phyloP scores from a whole-genome alignment of 2,329 filamentous ascomycete genomes.

The Dothideomycetes sp. region DNA sequence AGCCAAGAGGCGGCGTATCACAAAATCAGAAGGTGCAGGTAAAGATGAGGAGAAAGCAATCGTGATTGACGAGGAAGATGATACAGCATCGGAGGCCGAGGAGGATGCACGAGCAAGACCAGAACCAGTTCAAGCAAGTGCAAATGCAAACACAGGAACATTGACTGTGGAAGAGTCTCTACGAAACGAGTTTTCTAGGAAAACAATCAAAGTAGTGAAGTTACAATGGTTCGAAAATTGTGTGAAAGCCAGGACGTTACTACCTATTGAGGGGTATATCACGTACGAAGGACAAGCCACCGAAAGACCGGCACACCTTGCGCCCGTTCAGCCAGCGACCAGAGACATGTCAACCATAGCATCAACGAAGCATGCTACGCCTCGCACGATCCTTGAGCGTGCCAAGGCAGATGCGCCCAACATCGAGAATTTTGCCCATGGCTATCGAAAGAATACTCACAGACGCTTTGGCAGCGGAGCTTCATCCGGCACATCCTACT shows the following conservation, averaged over 20 bases:
- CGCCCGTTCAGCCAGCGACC: background rate
- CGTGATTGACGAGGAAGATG: conserved; percentile 17
- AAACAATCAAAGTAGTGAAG: conserved; percentile 38
- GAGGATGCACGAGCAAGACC: conserved; percentile 4
- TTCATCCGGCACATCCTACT: conserved; percentile 15
- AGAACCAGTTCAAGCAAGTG: conserved; percentile 2
- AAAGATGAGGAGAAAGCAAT: conserved; percentile 8
- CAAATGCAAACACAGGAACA: background rate
- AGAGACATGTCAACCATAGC: background rate
- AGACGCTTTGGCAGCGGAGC: conserved; percentile 21
- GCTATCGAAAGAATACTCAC: background rate
- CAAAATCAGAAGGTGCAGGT: background rate
- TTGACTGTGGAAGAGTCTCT: background rate
- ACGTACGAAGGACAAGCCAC: conserved; percentile 40
- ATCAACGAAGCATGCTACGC: conserved; percentile 14
- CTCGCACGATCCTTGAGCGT: conserved; percentile 34
- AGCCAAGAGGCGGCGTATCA: background rate
- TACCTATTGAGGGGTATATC: conserved; percentile 38
- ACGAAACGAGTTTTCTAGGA: conserved; percentile 10
- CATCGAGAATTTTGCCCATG: background rate
- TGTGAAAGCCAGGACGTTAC: conserved; percentile 26
- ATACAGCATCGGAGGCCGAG: conserved; percentile 25
- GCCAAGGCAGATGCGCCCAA: conserved; percentile 33
- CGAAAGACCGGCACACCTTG: conserved; percentile 21
- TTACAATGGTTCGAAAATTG: conserved; percentile 44